Evolutionary conservation across 2,329 filamentous ascomycete species (phyloP).

Genomic region (Dactylonectria macrodidyma): DNA sequence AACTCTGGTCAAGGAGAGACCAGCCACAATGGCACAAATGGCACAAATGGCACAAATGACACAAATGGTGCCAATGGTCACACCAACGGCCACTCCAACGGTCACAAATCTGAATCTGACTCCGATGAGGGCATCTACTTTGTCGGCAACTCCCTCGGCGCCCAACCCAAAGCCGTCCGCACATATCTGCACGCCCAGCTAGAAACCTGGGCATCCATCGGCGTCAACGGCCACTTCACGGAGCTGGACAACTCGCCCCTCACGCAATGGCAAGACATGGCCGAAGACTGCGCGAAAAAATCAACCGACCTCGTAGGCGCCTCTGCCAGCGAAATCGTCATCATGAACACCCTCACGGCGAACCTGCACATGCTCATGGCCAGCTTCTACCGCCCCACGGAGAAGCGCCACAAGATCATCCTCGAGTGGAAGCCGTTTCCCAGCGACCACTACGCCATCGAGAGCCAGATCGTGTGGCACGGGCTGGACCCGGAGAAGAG

Average conservation of each 20-base stretch:
- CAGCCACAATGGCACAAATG: conserved; percentile 36
- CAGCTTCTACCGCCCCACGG: conserved; percentile 83
- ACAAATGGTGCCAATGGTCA: conserved; percentile 35
- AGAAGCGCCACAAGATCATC: conserved; percentile 81
- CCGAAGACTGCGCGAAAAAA: conserved; percentile 79
- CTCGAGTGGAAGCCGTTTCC: conserved; percentile 94
- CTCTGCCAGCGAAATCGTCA: conserved; percentile 79
- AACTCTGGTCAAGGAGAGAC: conserved; percentile 25
- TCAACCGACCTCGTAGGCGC: conserved; percentile 85
- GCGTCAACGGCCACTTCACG: conserved; percentile 87
- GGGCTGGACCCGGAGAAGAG: conserved; percentile 75
- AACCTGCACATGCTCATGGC: conserved; percentile 89
- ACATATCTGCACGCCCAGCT: conserved; percentile 80
- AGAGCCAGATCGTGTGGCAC: conserved; percentile 84
- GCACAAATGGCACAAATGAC: conserved; percentile 32
- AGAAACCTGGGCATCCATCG: conserved; percentile 87
- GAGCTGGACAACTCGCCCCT: conserved; percentile 77
- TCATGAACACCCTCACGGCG: conserved; percentile 89
- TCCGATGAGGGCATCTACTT: conserved; percentile 76
- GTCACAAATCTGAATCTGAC: conserved; percentile 41
- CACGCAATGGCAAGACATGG: conserved; percentile 83
- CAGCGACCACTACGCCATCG: conserved; percentile 87
- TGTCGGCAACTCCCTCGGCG: conserved; percentile 90
- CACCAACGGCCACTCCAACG: conserved; percentile 43
- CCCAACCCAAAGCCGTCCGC: conserved; percentile 80